Evolutionary conservation across 257 asterid species (phyloP), one percentile per base, ranked within the genome.

Genomic region (Salvia rosmarinus): DNA sequence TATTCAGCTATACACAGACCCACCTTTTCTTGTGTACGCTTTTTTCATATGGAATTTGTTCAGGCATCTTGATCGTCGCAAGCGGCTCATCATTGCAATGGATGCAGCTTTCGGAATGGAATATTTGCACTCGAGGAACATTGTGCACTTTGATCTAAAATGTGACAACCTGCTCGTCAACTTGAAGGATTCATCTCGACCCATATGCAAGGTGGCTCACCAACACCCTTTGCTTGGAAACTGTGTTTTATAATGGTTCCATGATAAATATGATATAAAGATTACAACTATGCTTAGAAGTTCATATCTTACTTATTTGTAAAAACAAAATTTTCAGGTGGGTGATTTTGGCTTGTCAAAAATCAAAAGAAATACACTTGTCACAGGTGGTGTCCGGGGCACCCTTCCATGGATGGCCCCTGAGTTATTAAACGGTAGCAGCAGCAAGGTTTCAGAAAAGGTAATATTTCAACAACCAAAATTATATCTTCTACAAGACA

Each of bases 391-490:
- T 55, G 98, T 92, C 9, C 83, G 98, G 65, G 98, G 96, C 79
- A 92, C 98, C 35, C 98, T 92, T 71, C 98, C 98, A 25, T 92
- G 98, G 96, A 92, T 92, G 98, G 96, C 98, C 68, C 98, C 98
- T 1, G 98, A 92, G 90, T 77, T 92, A 30, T 78, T 92, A 75
- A 92, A 90, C 55, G 98, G 98, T 14, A 81, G 98, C 88, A 92
- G 97, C 57, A 92, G 88, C 78, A 90, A 85, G 84, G 98, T 92
- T 66, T 92, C 98, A 1, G 98, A 92, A 79, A 92, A 92, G 97
- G 94, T 85, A 75, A 68, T 71, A 35, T 17, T 43, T 63, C 44
- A 25, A 46, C 20, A 17, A 21, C 56, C 11, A 5, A 20, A 19
- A 0, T 23, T 21, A 3, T 19, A 6, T 12, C n/a, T 58, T 42